A percentile compares a stretch with the other conserved stretches of the same genome.
Evolutionary conservation across 257 asterid species (phyloP).

Genomic region (Solanum dulcamara): DNA sequence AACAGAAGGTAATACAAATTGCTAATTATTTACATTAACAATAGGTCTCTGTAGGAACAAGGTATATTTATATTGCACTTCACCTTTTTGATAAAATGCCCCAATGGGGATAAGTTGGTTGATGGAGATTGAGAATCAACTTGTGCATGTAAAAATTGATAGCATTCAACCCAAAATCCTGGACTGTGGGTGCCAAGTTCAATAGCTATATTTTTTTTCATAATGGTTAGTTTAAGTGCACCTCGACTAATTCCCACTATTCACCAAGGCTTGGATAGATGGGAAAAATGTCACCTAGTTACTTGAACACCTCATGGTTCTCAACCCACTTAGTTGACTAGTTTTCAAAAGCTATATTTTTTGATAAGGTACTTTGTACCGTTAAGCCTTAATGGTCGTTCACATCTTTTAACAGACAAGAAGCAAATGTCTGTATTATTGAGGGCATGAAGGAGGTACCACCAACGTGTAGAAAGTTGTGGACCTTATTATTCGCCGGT

Average conservation of each 20-base stretch:
- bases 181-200: no score
- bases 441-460: not conserved
- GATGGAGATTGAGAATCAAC: not conserved
- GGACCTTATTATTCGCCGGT: not conserved
- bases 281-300: no score
- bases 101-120: not conserved
- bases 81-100: slow-evolving; percentile 18
- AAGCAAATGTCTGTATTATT: not conserved
- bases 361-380: not conserved
- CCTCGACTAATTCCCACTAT: not conserved
- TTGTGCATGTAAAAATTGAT: not conserved
- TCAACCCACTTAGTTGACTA: not conserved
- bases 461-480: not conserved
- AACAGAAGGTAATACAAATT: slow-evolving; percentile 21
- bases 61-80: not conserved
- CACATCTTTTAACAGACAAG: not conserved
- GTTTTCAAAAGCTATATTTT: not conserved
- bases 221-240: no score
- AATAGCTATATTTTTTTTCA: no score
- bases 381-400: not conserved
- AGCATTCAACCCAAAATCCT: no score
- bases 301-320: not conserved
- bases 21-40: not conserved
- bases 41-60: not conserved
- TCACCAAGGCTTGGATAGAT: no score